phyloP scores from a whole-genome alignment of 106 monocot species.

The Amphibolis antarctica region DNA sequence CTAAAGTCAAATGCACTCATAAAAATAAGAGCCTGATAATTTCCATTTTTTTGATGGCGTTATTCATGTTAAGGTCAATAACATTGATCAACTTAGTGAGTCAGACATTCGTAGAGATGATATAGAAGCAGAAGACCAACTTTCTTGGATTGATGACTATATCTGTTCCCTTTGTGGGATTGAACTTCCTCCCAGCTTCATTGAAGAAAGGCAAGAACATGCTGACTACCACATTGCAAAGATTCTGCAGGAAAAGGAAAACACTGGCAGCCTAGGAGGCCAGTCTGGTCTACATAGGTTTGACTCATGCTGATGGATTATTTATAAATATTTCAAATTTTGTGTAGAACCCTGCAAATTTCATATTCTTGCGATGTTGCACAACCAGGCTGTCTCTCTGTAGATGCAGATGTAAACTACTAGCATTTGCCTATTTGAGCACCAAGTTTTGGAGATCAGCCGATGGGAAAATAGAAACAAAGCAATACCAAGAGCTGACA shows the following conservation, averaged over 20 bases:
- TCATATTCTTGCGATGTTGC: too few species aligned
- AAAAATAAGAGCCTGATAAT: too few species aligned
- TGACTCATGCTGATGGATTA: neutral
- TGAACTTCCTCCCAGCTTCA: conserved; percentile 65
- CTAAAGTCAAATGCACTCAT: too few species aligned
- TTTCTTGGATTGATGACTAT: conserved; percentile 55
- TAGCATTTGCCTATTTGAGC: too few species aligned
- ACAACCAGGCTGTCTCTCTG: too few species aligned
- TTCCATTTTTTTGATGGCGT: neutral
- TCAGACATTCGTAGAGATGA: neutral
- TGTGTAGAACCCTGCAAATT: too few species aligned
- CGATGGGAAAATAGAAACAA: too few species aligned
- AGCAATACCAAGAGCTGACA: too few species aligned
- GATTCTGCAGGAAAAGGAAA: conserved; percentile 69
- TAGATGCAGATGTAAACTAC: too few species aligned
- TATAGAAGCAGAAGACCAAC: conserved; percentile 2
- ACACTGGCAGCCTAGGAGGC: conserved; percentile 6
- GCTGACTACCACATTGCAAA: conserved; percentile 78
- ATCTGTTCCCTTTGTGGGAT: conserved; percentile 78
- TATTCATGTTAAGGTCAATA: conserved; percentile 2
- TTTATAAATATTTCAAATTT: too few species aligned
- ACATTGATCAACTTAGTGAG: conserved; percentile 4
- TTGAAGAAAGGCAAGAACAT: conserved; percentile 79
- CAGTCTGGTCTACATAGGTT: conserved; percentile 21
- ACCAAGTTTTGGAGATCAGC: too few species aligned